Base-by-base conservation (phyloP, 2,329 filamentous ascomycete genomes). In the Daldinia sp. region DNA sequence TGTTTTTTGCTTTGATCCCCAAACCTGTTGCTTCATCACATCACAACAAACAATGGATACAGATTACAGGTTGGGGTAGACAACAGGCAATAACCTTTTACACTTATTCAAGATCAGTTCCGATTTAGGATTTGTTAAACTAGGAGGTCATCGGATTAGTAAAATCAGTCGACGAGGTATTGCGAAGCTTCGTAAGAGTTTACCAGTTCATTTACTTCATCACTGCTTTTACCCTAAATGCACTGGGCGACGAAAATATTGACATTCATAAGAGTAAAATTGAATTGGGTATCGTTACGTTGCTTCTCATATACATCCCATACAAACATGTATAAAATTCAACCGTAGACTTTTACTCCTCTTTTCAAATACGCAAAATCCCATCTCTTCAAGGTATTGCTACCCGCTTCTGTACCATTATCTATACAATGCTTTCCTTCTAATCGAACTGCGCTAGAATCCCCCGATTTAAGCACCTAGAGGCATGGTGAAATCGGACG, bases 401-500 rank as follows among this genome's bases (percentile, higher is more conserved):
- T 51, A 51, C 46, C 28, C 15, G 9, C 6, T 51, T 33, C 46
- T 51, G 33, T 33, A 18, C 20, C 7, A 28, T 23, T 23, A 10
- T 18, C 20, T 23, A 23, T 23, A 23, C 20, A 23, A 2, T 23
- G 20, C 20, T 23, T 23, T 23, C 20, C 20, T 23, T 1, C 20
- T 23, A 23, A 15, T 9, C 23, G 15, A 28, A 23, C 15, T 13
- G 0, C 4, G 13, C 44, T 28, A 6, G 7, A n/a, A 20, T 28
- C 6, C 23, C 23, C 7, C 6, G 23, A n/a, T 13, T 50, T 54
- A 54, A 1, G 1, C 1, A 12, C 46, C 37, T 6, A 73, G 53
- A 7, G 64, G 51, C 50, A 70, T 65, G 6, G 44, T 39, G 50
- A 75, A 75, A 2, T 30, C 50, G 37, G 20, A 0, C 4, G 72